These are phyloP conservation scores for Biscogniauxia marginata DNA, from an alignment of 2,329 filamentous ascomycete species.

Conservation along the genomic window DNA sequence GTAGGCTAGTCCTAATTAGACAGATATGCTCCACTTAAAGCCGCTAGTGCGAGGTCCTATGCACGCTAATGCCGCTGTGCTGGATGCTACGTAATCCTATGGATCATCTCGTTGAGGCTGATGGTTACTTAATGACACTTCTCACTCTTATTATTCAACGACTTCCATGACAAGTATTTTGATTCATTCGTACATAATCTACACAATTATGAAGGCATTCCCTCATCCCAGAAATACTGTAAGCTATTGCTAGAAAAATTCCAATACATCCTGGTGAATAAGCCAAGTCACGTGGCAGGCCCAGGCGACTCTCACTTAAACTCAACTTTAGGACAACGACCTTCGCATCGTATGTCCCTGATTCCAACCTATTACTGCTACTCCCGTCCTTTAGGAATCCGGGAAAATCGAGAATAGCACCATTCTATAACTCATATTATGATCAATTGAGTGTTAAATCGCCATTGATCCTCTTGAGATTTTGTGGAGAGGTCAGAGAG, in stretches of 20 bases:
- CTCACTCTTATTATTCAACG: neutral
- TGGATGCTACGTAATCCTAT: neutral
- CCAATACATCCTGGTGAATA: neutral
- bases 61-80: neutral
- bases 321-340: neutral
- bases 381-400: neutral
- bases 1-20: neutral
- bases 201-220: neutral
- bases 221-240: neutral
- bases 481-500: no score
- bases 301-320: neutral
- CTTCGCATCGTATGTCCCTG: neutral
- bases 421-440: no score
- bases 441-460: no score
- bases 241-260: neutral
- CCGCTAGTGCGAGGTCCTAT: neutral
- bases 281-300: neutral
- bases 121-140: neutral
- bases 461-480: no score
- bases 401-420: no score
- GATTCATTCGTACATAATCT: neutral
- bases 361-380: neutral
- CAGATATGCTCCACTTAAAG: neutral
- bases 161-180: neutral
- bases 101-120: neutral